Percentiles rank a stretch among this genome's conserved stretches.
Conservation (phyloP, 2,329 filamentous ascomycete genomes). For the Fusarium staphyleae region DNA sequence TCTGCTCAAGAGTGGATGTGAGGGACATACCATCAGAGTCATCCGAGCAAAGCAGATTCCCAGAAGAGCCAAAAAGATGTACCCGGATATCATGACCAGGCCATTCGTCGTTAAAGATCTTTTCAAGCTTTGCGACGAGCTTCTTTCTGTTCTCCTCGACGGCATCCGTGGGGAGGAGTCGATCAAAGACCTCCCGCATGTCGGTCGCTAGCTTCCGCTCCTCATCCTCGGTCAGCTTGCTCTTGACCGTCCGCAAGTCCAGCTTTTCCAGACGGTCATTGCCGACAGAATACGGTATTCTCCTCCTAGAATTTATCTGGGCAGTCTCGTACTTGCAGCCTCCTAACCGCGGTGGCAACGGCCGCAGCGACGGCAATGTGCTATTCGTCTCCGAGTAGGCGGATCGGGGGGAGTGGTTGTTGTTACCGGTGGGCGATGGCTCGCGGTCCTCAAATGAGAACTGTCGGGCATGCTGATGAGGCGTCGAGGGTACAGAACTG, state of each 20-base stretch:
- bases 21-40: slow-evolving; percentile 86
- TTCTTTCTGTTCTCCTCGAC: slow-evolving; percentile 78
- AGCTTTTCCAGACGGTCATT: slow-evolving; percentile 77
- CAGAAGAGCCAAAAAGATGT: slow-evolving; percentile 96
- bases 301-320: slow-evolving; percentile 78
- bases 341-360: slow-evolving; percentile 64
- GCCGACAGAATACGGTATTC: slow-evolving; percentile 93
- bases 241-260: slow-evolving; percentile 75
- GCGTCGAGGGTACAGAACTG: slow-evolving; percentile 91
- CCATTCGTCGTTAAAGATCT: slow-evolving; percentile 88
- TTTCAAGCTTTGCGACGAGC: slow-evolving; percentile 87
- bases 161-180: slow-evolving; percentile 80
- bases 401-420: slow-evolving; percentile 86
- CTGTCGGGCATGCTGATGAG: slow-evolving; percentile 85
- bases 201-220: slow-evolving; percentile 79
- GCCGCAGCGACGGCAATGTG: slow-evolving; percentile 71
- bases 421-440: slow-evolving; percentile 79
- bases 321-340: slow-evolving; percentile 91
- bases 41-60: slow-evolving; percentile 91
- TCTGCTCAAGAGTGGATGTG: slow-evolving; percentile 1
- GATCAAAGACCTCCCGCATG: slow-evolving; percentile 84
- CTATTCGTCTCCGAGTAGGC: slow-evolving; percentile 89
- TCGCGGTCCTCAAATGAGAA: slow-evolving; percentile 79
- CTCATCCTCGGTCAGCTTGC: slow-evolving; percentile 72
- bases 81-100: slow-evolving; percentile 89